phyloP scores from a whole-genome alignment of 352 stramenopile species.

The Globisporangium takayamanum region DNA sequence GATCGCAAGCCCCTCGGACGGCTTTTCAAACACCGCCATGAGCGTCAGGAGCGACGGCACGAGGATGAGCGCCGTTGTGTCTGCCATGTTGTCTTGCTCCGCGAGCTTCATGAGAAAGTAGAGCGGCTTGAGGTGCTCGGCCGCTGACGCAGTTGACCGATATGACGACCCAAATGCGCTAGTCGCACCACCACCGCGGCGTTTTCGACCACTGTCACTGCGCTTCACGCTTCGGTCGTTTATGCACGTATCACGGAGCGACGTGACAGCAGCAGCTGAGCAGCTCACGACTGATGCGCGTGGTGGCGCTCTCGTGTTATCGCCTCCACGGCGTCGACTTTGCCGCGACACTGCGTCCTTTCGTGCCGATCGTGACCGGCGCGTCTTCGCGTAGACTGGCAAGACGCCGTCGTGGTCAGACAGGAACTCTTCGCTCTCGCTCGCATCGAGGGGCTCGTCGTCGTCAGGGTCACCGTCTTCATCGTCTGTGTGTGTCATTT shows the following conservation, averaged over 20 bases:
- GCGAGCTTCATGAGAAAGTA: conserved; percentile 88
- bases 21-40: conserved; percentile 70
- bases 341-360: too few relatives aligned
- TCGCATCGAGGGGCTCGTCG: conserved; percentile 8
- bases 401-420: conserved; percentile 10
- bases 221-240: background rate
- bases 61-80: conserved; percentile 80
- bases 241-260: conserved; percentile 8
- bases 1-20: conserved; percentile 48
- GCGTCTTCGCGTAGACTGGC: conserved; percentile 5
- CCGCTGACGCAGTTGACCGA: background rate
- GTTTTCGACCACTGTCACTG: conserved; percentile 1
- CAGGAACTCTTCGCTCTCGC: conserved; percentile 13
- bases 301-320: background rate
- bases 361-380: background rate
- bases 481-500: too few relatives aligned
- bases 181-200: background rate
- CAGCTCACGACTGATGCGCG: conserved; percentile 4
- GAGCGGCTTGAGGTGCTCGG: conserved; percentile 48
- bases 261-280: background rate
- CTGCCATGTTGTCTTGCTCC: conserved; percentile 86
- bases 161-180: background rate
- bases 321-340: too few relatives aligned
- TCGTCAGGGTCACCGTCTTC: background rate
- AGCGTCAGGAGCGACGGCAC: conserved; percentile 76